These are phyloP conservation scores for Dothidotthia symphoricarpi DNA, from an alignment of 2,329 filamentous ascomycete species.

Conservation along the genomic window DNA sequence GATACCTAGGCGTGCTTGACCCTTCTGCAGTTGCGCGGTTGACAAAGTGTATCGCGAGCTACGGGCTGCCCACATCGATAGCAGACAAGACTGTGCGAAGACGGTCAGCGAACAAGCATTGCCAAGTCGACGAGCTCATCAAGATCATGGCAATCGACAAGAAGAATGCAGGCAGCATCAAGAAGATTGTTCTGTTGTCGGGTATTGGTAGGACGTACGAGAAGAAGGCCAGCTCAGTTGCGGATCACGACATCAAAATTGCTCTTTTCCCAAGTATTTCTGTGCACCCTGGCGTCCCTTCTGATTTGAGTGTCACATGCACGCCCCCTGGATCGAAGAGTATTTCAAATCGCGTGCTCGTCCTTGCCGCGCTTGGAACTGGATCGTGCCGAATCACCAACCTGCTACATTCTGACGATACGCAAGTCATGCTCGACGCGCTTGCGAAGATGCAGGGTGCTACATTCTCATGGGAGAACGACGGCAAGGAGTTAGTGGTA, in stretches of 20 bases:
- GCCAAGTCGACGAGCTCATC: constrained; percentile 80
- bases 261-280: constrained; percentile 76
- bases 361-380: constrained; percentile 86
- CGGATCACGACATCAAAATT: constrained; percentile 78
- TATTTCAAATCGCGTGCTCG: constrained; percentile 90
- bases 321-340: constrained; percentile 95
- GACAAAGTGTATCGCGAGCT: constrained; percentile 91
- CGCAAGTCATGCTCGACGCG: constrained; percentile 95
- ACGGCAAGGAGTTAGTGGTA: constrained; percentile 86
- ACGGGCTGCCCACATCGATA: constrained; percentile 81
- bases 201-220: constrained; percentile 88
- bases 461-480: constrained; percentile 89
- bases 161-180: constrained; percentile 93
- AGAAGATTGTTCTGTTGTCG: constrained; percentile 91
- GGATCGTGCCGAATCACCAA: constrained; percentile 89
- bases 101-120: constrained; percentile 81
- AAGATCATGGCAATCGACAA: constrained; percentile 97
- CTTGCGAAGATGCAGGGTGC: constrained; percentile 80
- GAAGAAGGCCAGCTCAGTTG: constrained; percentile 82
- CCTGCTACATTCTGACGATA: constrained; percentile 92
- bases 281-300: constrained; percentile 70
- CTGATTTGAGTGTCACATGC: constrained; percentile 67
- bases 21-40: constrained; percentile 86
- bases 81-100: constrained; percentile 79
- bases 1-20: constrained; percentile 80